These are phyloP conservation scores for Venturia carpophila DNA, from an alignment of 2,329 filamentous ascomycete genomes.

Conservation along the genomic window DNA sequence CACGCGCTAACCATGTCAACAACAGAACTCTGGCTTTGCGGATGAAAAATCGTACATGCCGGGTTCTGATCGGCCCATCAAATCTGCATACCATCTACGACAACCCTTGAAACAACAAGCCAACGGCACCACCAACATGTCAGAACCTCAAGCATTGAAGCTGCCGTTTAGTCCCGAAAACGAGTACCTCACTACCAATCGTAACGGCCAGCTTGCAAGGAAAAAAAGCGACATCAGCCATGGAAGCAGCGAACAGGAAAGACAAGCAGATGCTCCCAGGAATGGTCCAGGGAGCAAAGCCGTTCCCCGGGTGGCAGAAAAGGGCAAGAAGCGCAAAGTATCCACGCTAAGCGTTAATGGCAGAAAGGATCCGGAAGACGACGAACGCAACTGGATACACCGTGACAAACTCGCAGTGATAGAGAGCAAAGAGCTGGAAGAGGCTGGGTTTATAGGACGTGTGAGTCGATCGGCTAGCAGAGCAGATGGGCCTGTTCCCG, in stretches of 20 bases:
- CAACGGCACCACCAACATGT: slow-evolving; percentile 29
- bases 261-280: slow-evolving; percentile 40
- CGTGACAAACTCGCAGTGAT: slow-evolving; percentile 76
- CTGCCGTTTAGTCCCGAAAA: slow-evolving; percentile 28
- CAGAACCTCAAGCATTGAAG: slow-evolving; percentile 23
- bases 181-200: slow-evolving; percentile 13
- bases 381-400: slow-evolving; percentile 75
- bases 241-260: slow-evolving; percentile 39
- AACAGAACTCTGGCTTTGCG: neutral
- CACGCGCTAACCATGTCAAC: slow-evolving; percentile 9
- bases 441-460: slow-evolving; percentile 56
- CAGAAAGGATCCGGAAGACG: slow-evolving; percentile 33
- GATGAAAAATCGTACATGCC: slow-evolving; percentile 1
- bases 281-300: slow-evolving; percentile 21
- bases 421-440: slow-evolving; percentile 71
- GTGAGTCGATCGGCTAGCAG: slow-evolving; percentile 24
- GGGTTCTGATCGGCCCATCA: slow-evolving; percentile 1
- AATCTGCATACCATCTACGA: slow-evolving; percentile 2
- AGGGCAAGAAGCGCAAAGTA: slow-evolving; percentile 22
- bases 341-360: slow-evolving; percentile 23
- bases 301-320: neutral
- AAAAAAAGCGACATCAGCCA: slow-evolving; percentile 38
- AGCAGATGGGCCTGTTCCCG: slow-evolving; percentile 19
- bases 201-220: slow-evolving; percentile 30
- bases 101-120: slow-evolving; percentile 30